Evolutionary conservation across 2,329 filamentous ascomycete genomes (phyloP), one percentile per base, ranked within the genome.

Genomic region (Didymella glomerata): DNA sequence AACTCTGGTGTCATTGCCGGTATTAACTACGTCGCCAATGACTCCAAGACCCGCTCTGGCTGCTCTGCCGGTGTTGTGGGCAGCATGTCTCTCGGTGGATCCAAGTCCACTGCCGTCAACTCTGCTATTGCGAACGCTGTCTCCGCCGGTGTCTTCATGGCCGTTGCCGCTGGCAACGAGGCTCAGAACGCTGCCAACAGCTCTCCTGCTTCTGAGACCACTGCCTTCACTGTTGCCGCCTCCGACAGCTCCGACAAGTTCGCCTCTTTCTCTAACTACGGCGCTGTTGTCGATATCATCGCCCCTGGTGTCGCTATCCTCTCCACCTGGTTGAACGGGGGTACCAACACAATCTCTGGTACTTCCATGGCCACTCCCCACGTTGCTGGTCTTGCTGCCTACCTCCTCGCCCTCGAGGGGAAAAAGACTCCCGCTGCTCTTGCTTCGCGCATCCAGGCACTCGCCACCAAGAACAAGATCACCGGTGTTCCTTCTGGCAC

Each of bases 301-400:
- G 78, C 75, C 10, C 77, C 78, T 36, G 78, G 78, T 57, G 77
- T 78, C 18, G 68, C 72, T 22, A 75, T 81, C 34, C 76, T 80
- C 0, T 84, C 81, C 65, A 81, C 86, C 48, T 87, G 75, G 76
- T 66, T 68, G 46, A 70, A 80, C 49, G 75, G 77, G 49, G 77
- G 77, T 50, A 76, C 73, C 32, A 80, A 80, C 65, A 80, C 76
- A 59, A 83, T 88, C 68, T 85, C 62, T 1, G 69, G 69, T 36
- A 68, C 64, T 24, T 66, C 61, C 3, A 63, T 64, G 57, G 69
- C 69, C 5, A 63, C 67, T 1, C 66, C 69, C 9, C 68, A 72
- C 54, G 62, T 72, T 36, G 67, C 86, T 50, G 89, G 89, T 64
- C 82, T 91, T n/a, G 87, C 84, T 38, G 88, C 88, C 48, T 91